A percentile compares a stretch with the other conserved stretches of the same genome.
These are phyloP conservation scores for Nakazawaea wickerhamii DNA, from an alignment of 805 yeast species.

Conservation along the genomic window DNA sequence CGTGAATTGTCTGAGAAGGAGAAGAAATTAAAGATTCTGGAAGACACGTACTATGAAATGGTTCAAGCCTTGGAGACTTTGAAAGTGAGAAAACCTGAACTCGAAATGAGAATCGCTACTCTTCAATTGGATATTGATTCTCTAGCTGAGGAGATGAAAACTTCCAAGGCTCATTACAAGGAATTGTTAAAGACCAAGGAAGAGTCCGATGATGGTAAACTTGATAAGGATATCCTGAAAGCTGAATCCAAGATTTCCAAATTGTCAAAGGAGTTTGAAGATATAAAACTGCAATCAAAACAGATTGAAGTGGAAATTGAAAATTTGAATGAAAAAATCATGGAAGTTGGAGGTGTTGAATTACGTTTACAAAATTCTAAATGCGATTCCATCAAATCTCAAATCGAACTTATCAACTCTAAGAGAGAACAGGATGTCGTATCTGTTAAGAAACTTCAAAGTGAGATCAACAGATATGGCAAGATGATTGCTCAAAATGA, in stretches of 20 bases:
- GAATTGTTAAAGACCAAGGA: conserved; percentile 24
- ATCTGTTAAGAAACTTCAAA: conserved; percentile 54
- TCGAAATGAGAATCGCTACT: conserved; percentile 57
- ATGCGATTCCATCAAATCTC: conserved; percentile 69
- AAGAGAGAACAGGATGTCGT: conserved; percentile 54
- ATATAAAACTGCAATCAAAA: conserved; percentile 48
- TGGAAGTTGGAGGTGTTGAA: conserved; percentile 89
- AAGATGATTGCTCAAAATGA: conserved; percentile 42
- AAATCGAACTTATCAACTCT: conserved; percentile 53
- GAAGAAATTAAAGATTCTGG: conserved; percentile 41
- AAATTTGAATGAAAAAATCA: conserved; percentile 64
- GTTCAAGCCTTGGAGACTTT: conserved; percentile 50
- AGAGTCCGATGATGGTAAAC: conserved; percentile 15
- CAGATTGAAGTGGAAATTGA: conserved; percentile 53
- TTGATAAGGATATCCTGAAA: conserved; percentile 15
- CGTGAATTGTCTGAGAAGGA: conserved; percentile 50
- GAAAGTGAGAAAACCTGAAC: conserved; percentile 63
- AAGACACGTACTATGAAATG: conserved; percentile 52
- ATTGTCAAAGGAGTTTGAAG: conserved; percentile 15
- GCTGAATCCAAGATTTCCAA: conserved; percentile 33
- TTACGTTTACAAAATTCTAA: conserved; percentile 74
- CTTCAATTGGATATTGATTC: conserved; percentile 60
- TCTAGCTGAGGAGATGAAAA: conserved; percentile 45
- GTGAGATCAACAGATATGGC: conserved; percentile 51
- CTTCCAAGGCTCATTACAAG: conserved; percentile 37